phyloP scores from a whole-genome alignment of 768 basidiomycete genomes.

The Tulasnella sp. region DNA sequence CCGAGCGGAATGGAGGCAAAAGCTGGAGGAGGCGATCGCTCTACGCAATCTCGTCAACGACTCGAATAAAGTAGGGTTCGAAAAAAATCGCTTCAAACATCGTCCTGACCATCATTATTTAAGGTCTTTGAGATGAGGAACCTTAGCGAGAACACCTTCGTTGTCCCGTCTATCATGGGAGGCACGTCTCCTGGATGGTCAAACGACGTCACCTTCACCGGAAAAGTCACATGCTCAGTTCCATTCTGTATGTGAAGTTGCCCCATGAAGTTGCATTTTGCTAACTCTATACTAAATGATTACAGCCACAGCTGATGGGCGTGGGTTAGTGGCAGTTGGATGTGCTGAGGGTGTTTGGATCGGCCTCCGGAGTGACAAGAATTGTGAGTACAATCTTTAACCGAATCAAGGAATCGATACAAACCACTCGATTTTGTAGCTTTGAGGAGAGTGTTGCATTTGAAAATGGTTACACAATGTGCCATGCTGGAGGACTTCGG shows the following conservation, averaged over 20 bases:
- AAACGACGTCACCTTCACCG: slow-evolving; percentile 43
- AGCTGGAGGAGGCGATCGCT: slow-evolving; percentile 82
- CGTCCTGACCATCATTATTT: neutral
- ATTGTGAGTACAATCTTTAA: slow-evolving; percentile 49
- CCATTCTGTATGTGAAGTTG: slow-evolving; percentile 65
- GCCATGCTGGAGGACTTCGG: slow-evolving; percentile 96
- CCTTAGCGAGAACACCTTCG: slow-evolving; percentile 82
- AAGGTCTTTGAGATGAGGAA: slow-evolving; percentile 86
- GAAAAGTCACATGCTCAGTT: slow-evolving; percentile 91
- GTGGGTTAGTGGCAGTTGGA: slow-evolving; percentile 85
- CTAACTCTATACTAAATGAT: neutral
- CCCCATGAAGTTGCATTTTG: neutral
- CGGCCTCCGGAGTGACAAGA: slow-evolving; percentile 82
- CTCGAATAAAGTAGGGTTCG: slow-evolving; percentile 60
- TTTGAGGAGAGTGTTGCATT: slow-evolving; percentile 86
- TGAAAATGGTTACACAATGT: slow-evolving; percentile 91
- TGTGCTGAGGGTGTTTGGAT: slow-evolving; percentile 97
- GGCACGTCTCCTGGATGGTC: neutral
- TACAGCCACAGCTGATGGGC: slow-evolving; percentile 74
- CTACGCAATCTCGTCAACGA: slow-evolving; percentile 84
- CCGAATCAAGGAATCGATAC: neutral
- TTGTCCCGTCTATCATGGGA: slow-evolving; percentile 61
- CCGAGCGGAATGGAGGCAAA: slow-evolving; percentile 83
- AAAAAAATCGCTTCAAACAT: neutral
- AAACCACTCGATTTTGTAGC: slow-evolving; percentile 44